These are phyloP conservation scores for Kondoa subrosea DNA, from an alignment of 768 basidiomycete species.

Conservation along the genomic window DNA sequence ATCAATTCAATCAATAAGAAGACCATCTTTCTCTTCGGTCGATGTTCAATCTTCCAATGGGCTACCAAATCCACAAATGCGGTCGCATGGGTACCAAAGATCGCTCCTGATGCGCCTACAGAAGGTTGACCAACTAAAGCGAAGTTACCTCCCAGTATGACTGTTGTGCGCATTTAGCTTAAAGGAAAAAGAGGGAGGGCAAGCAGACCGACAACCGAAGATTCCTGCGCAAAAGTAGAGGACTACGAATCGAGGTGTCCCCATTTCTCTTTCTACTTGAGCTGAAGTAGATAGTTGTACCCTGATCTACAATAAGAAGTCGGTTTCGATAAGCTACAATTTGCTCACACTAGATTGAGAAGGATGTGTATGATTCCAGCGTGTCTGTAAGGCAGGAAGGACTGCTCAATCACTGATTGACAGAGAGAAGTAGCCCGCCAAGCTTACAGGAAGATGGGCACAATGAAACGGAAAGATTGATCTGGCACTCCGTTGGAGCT, in stretches of 20 bases:
- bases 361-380: slow-evolving; percentile 87
- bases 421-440: not conserved
- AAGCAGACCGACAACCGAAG: slow-evolving; percentile 61
- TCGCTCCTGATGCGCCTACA: slow-evolving; percentile 76
- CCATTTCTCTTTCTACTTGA: slow-evolving; percentile 76
- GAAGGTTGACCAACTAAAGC: slow-evolving; percentile 72
- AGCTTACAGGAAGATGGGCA: slow-evolving; percentile 15
- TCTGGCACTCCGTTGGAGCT: slow-evolving; percentile 37
- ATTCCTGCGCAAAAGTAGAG: slow-evolving; percentile 82
- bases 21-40: slow-evolving; percentile 63
- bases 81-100: slow-evolving; percentile 26
- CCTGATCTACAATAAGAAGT: not conserved
- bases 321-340: slow-evolving; percentile 41
- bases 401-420: not conserved
- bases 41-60: slow-evolving; percentile 78
- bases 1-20: slow-evolving; percentile 74
- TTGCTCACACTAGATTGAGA: slow-evolving; percentile 77
- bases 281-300: slow-evolving; percentile 4
- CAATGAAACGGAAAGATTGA: slow-evolving; percentile 40
- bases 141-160: slow-evolving; percentile 81
- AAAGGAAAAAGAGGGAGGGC: not conserved
- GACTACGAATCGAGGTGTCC: slow-evolving; percentile 63
- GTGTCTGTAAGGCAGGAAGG: slow-evolving; percentile 35
- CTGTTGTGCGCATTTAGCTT: not conserved
- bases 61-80: slow-evolving; percentile 50